Conservation (phyloP, 2,329 filamentous ascomycete genomes). For the Fusarium equiseti region DNA sequence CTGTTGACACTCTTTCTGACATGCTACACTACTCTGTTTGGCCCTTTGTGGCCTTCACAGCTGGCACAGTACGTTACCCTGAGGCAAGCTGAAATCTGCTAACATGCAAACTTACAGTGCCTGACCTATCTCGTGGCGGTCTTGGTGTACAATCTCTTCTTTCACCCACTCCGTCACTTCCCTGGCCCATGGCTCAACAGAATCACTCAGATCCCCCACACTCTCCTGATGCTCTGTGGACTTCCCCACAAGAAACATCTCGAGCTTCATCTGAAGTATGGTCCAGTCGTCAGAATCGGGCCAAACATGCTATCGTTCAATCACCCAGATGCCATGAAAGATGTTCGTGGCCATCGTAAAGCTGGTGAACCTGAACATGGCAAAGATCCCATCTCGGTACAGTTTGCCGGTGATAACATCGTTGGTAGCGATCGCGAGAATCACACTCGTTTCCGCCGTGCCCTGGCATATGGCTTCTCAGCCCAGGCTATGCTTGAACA, state of each 20-base stretch:
- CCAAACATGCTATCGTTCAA: slow-evolving; percentile 11
- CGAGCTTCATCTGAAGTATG: slow-evolving; percentile 14
- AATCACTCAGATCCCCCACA: background rate
- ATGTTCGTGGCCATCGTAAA: slow-evolving; percentile 10
- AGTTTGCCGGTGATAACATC: background rate
- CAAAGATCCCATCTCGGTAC: background rate
- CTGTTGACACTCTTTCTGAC: accelerated
- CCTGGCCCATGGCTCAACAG: slow-evolving; percentile 14
- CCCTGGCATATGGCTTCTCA: slow-evolving; percentile 8
- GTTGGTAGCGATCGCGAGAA: background rate
- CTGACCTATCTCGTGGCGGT: background rate
- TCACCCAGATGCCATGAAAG: slow-evolving; percentile 11
- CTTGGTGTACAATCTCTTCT: background rate
- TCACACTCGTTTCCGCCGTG: slow-evolving; percentile 7
- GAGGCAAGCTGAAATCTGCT: background rate
- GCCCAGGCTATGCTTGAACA: slow-evolving; percentile 10
- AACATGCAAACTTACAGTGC: accelerated
- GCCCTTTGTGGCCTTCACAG: background rate
- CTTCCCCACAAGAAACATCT: slow-evolving; percentile 3
- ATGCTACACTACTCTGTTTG: background rate
- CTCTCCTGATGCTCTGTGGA: background rate
- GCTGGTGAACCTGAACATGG: background rate
- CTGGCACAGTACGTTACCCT: background rate
- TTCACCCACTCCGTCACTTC: background rate
- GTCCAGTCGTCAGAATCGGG: background rate